Evolutionary conservation across 1,284 basidiomycete genomes (phyloP), one percentile per base, ranked within the genome.

Genomic region (Porodaedalea pini): DNA sequence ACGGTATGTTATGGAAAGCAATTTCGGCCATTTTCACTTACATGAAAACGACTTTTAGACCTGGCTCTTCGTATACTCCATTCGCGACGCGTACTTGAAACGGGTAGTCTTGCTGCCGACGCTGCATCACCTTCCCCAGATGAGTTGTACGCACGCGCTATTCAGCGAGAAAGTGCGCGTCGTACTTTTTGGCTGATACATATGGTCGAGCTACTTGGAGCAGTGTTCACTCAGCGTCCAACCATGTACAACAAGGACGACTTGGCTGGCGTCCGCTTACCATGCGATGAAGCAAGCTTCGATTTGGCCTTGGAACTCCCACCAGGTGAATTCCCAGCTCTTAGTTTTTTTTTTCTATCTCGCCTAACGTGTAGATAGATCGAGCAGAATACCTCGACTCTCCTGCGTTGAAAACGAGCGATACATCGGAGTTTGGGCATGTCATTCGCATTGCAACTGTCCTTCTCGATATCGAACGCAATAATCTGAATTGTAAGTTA

Each of bases 151-250:
- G 78, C 82, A 59, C 71, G 71, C 44, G 78, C 78, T 58, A 82
- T 86, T 62, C 83, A 88, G 65, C 82, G 82, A 56, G 88, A 90
- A 71, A 84, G 83, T 62, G 74, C 83, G 25, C 80, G 88, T 50
- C 82, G 88, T 54, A 82, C 87, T 58, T 90, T 90, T 69, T 91
- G 89, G 88, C 72, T 88, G 53, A 80, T 89, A 55, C 81, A 85
- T 66, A 71, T 83, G 52, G 69, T 75, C 66, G 66, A 69, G 36
- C 53, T 69, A 27, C 50, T 70, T 21, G 47, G 61, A 72, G 75
- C 76, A 58, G 76, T 81, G 56, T 75, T 79, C 62, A 80, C 78
- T 65, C 76, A 76, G 66, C 77, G 77, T 56, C 71, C 74, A 17
- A 74, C 77, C 47, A 69, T 74, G 13, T 75, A 80, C 58, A 75